Conservation (phyloP, 768 basidiomycete species). For the Trametes cubensis region DNA sequence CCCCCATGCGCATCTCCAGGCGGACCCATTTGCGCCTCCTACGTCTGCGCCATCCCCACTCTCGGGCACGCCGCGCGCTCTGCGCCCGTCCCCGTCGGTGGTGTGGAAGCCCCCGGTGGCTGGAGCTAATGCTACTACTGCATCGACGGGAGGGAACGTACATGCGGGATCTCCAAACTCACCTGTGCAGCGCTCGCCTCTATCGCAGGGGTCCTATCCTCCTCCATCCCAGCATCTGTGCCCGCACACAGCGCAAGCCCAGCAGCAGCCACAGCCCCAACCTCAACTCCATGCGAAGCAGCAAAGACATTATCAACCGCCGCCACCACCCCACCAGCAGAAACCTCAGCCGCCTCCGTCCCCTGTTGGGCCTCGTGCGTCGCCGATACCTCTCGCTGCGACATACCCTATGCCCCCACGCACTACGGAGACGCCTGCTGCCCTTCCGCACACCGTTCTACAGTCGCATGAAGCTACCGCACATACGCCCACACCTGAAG, state of each 20-base stretch:
- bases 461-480: too few relatives aligned
- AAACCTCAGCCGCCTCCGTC: background rate
- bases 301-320: background rate
- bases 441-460: background rate
- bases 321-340: background rate
- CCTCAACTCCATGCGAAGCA: background rate
- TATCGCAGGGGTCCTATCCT: background rate
- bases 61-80: constrained; percentile 3
- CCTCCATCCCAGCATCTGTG: background rate
- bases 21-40: background rate
- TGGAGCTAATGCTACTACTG: background rate
- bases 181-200: constrained; percentile 4
- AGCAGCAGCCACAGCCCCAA: background rate
- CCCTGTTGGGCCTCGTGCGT: constrained; percentile 3
- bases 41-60: background rate
- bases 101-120: constrained; percentile 17
- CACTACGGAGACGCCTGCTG: background rate
- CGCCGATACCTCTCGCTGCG: background rate
- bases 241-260: background rate
- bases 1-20: constrained; percentile 10
- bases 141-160: background rate
- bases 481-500: background rate
- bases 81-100: constrained; percentile 18
- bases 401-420: background rate
- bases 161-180: background rate